These are phyloP conservation scores for Gracilariopsis chorda DNA, from an alignment of 23 red algal species.

Conservation along the genomic window DNA sequence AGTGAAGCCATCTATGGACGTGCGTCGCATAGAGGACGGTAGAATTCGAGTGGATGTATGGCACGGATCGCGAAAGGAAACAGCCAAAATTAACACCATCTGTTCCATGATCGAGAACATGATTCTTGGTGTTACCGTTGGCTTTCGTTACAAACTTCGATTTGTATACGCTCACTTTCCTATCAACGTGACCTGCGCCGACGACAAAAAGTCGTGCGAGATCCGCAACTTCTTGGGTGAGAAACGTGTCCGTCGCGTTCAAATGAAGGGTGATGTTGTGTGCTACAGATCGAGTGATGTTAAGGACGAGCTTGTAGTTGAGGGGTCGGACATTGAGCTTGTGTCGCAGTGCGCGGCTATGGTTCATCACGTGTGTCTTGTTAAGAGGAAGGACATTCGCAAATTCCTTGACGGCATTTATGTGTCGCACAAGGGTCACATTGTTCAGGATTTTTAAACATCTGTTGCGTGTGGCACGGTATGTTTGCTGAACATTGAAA, in stretches of 20 bases:
- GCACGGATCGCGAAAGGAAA: slow-evolving; percentile 88
- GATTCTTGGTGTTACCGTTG: slow-evolving; percentile 82
- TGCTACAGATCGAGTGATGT: slow-evolving; percentile 82
- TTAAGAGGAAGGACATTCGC: slow-evolving; percentile 95
- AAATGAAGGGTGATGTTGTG: slow-evolving; percentile 86
- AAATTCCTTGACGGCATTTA: slow-evolving; percentile 99
- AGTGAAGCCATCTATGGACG: slow-evolving; percentile 75
- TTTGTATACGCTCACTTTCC: slow-evolving; percentile 99
- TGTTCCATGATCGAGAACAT: slow-evolving; percentile 90
- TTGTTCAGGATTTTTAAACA: slow-evolving; percentile 35
- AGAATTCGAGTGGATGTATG: slow-evolving; percentile 95
- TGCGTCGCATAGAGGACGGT: slow-evolving; percentile 66
- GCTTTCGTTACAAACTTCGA: slow-evolving; percentile 96
- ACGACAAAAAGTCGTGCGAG: slow-evolving; percentile 83
- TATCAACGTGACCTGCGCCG: slow-evolving; percentile 88
- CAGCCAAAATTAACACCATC: slow-evolving; percentile 88
- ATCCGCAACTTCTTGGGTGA: slow-evolving; percentile 98
- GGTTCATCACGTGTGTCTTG: slow-evolving; percentile 94
- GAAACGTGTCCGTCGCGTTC: slow-evolving; percentile 89
- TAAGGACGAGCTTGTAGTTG: slow-evolving; percentile 94
- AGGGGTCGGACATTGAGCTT: slow-evolving; percentile 90
- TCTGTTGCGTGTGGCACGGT: neutral
- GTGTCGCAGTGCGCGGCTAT: slow-evolving; percentile 95
- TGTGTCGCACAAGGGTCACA: slow-evolving; percentile 86
- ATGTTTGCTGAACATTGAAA: no score